Evolutionary conservation across 2,329 filamentous ascomycete genomes (phyloP).

Genomic region (Ophiostoma fasciatum): DNA sequence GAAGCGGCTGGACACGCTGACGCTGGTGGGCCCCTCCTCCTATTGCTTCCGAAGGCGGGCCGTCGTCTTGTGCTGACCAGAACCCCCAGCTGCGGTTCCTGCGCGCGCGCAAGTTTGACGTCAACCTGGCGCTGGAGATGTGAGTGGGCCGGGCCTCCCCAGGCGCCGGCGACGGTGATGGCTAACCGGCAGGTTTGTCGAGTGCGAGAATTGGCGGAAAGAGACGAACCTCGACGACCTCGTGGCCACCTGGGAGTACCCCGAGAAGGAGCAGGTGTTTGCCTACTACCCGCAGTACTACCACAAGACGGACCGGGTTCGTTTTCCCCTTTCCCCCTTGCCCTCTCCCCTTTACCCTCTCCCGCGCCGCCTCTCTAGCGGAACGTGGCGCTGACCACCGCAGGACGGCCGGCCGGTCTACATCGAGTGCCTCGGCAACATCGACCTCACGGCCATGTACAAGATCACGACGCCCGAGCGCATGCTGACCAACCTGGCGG

Average conservation of each 20-base stretch:
- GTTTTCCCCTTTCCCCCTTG: not conserved
- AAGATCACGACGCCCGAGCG: slow-evolving; percentile 85
- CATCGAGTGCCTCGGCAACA: slow-evolving; percentile 89
- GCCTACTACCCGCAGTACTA: slow-evolving; percentile 98
- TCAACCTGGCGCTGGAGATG: slow-evolving; percentile 74
- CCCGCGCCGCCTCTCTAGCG: not conserved
- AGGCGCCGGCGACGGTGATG: too few relatives aligned
- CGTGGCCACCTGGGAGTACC: slow-evolving; percentile 70
- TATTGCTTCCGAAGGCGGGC: not conserved
- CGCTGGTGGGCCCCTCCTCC: slow-evolving; percentile 66
- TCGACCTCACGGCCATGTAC: slow-evolving; percentile 79
- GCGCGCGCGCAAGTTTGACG: slow-evolving; percentile 89
- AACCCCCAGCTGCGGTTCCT: slow-evolving; percentile 74
- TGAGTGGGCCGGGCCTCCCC: too few relatives aligned
- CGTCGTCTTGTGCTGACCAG: not conserved
- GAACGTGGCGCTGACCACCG: too few relatives aligned
- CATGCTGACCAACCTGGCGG: slow-evolving; percentile 91
- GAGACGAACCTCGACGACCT: slow-evolving; percentile 73
- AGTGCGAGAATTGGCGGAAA: slow-evolving; percentile 82
- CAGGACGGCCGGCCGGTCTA: slow-evolving; percentile 94
- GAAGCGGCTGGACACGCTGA: slow-evolving; percentile 81
- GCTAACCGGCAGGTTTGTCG: slow-evolving; percentile 57
- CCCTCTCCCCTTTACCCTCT: not conserved
- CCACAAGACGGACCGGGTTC: slow-evolving; percentile 83
- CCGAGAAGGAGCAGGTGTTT: slow-evolving; percentile 69